Percentiles rank a stretch among this genome's conserved stretches.
Conservation (phyloP, 1,284 basidiomycete genomes). For the Laetiporus sulphureus region DNA sequence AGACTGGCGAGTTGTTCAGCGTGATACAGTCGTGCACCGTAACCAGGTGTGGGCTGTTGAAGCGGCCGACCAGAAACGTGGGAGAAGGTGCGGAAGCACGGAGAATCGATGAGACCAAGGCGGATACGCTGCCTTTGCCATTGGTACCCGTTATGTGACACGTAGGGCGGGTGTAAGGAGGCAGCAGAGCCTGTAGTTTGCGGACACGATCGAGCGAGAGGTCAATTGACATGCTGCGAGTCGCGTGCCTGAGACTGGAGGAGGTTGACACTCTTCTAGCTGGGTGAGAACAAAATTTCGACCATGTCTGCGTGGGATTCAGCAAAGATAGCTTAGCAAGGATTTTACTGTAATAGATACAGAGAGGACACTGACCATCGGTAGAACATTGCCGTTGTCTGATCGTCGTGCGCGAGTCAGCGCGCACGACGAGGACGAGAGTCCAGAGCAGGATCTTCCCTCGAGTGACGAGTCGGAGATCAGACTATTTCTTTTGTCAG, state of each 20-base stretch:
- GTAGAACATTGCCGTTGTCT: too few species aligned
- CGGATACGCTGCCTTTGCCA: conserved; percentile 92
- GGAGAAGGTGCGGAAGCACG: conserved; percentile 40
- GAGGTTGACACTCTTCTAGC: background rate
- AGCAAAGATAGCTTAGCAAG: too few species aligned
- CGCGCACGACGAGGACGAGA: too few species aligned
- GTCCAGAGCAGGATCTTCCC: too few species aligned
- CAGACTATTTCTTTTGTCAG: too few species aligned
- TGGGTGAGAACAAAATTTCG: background rate
- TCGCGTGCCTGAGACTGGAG: background rate
- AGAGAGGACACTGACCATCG: too few species aligned
- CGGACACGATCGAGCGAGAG: conserved; percentile 72
- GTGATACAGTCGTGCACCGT: conserved; percentile 74
- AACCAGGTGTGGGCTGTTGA: conserved; percentile 91
- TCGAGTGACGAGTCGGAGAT: too few species aligned
- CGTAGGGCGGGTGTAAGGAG: conserved; percentile 71
- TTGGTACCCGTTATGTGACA: conserved; percentile 96
- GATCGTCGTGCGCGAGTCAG: too few species aligned
- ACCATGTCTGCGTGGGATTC: too few species aligned
- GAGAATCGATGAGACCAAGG: conserved; percentile 77
- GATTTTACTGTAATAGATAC: too few species aligned
- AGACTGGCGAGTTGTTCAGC: conserved; percentile 56
- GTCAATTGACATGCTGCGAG: conserved; percentile 59
- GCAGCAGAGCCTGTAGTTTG: conserved; percentile 52
- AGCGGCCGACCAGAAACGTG: conserved; percentile 70